A percentile compares a stretch with the other conserved stretches of the same genome.
These are phyloP conservation scores for Botrytis galanthina DNA, from an alignment of 2,329 filamentous ascomycete species.

Conservation along the genomic window DNA sequence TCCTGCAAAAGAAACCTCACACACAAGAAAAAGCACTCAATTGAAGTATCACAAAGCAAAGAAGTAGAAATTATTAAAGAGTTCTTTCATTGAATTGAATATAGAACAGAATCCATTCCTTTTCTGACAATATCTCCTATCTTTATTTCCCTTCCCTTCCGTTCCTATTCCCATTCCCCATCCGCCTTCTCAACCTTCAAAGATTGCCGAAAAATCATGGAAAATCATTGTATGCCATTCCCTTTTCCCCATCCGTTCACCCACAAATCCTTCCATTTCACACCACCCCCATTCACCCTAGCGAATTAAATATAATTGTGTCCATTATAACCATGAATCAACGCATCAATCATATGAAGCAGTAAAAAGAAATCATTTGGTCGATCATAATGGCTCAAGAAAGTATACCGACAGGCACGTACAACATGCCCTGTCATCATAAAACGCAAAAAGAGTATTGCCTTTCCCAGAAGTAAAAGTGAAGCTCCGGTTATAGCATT, in stretches of 20 bases:
- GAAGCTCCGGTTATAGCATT: constrained; percentile 11
- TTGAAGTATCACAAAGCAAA: neutral
- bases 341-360: constrained; percentile 6
- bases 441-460: constrained; percentile 11
- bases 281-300: neutral
- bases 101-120: neutral
- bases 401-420: constrained; percentile 14
- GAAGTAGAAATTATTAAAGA: neutral
- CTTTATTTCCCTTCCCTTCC: neutral
- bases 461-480: constrained; percentile 12
- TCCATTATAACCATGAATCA: constrained; percentile 16
- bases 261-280: neutral
- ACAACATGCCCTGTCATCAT: neutral
- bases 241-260: constrained; percentile 11
- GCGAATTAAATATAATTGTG: constrained; percentile 16
- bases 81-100: constrained; percentile 7
- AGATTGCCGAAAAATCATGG: neutral
- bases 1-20: neutral
- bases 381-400: constrained; percentile 10
- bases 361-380: neutral
- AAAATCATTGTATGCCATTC: constrained; percentile 15
- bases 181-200: neutral
- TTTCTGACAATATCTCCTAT: neutral
- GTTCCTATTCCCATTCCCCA: neutral
- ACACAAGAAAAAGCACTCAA: neutral